A percentile compares a stretch with the other conserved stretches of the same genome.
Evolutionary conservation across 2,329 filamentous ascomycete genomes (phyloP).

Genomic region (Venturia oleaginea): DNA sequence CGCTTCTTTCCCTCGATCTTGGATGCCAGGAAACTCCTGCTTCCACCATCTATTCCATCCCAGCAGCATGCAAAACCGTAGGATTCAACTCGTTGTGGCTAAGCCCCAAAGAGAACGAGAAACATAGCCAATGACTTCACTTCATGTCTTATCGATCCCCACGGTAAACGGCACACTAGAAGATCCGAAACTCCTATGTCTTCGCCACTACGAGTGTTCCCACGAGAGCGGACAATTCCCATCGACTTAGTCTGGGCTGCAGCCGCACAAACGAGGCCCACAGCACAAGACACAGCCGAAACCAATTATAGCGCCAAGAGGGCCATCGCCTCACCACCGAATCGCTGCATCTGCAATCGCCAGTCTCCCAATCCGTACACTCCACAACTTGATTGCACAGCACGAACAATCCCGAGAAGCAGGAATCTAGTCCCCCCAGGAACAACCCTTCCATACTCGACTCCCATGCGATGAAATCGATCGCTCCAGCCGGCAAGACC

Average conservation of each 20-base stretch:
- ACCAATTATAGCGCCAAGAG: not conserved
- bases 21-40: not conserved
- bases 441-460: not conserved
- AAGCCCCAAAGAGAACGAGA: not conserved
- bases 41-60: not conserved
- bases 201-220: not conserved
- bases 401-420: not conserved
- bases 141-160: not conserved
- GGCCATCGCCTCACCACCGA: not conserved
- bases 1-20: not conserved
- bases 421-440: not conserved
- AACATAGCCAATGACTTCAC: not conserved
- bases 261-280: not conserved
- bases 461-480: not conserved
- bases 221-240: not conserved
- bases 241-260: not conserved
- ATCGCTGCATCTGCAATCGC: not conserved
- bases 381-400: not conserved
- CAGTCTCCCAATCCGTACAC: not conserved
- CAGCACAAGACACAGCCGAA: not conserved
- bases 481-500: not conserved
- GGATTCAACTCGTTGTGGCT: not conserved
- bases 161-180: not conserved
- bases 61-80: constrained; percentile 1
- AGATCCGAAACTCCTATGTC: not conserved